Base-by-base conservation (phyloP, 331 rosid genomes). In the Cydonia oblonga region DNA sequence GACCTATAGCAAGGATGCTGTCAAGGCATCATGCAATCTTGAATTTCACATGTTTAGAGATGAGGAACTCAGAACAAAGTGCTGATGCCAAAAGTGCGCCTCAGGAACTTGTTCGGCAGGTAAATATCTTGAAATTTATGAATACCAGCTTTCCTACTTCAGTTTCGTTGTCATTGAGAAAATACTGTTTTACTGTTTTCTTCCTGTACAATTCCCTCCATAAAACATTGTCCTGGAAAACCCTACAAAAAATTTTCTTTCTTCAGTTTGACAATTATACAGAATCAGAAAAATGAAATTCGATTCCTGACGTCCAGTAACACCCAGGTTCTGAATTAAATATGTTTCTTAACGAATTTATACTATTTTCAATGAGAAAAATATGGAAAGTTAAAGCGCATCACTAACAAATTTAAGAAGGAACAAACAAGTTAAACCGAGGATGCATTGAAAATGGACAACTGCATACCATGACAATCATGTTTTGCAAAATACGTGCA, bases 41-140 rank as follows among this genome's bases (percentile, higher is more conserved):
- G 79, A 90, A 93, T 73, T 88, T 89, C 75, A 90, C 97, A 18
- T 93, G 97, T 73, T 86, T 93, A 63, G 97, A 90, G 87, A 90
- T 89, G 97, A 90, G 88, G 79, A 76, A 93, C 87, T 74, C 88
- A 1, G 97, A 93, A 79, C 96, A 90, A 60, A 81, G 82, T 49
- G 75, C 81, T 19, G 69, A 82, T 20, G 97, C 93, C 67, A 83
- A 85, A 76, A 81, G 95, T 75, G 88, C 70, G 16, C 93, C 97
- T 18, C 80, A 89, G 84, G 91, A 90, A 72, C 96, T 93, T 28
- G 97, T 93, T 75, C 92, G 86, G 81, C 98, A 87, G 87, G 96
- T 87, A 90, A 82, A 32, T 16, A 61, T 52, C 54, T 49, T 44
- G 19, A 75, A 4, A 24, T 19, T 71, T 57, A 38, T 71, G 8